phyloP scores from a whole-genome alignment of 441 rosid genomes.

The Macaranga tanarius region DNA sequence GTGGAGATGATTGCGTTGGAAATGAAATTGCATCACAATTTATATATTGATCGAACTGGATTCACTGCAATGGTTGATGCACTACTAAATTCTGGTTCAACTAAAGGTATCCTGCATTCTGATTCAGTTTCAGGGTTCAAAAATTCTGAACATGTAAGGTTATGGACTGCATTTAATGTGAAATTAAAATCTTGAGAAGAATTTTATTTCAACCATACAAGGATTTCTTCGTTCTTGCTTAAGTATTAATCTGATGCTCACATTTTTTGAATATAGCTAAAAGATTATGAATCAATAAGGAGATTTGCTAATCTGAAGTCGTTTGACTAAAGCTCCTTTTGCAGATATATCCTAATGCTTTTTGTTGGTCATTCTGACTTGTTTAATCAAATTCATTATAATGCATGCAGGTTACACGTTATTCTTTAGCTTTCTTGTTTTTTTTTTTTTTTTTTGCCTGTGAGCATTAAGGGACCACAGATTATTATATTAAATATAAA shows the following conservation, averaged over 20 bases:
- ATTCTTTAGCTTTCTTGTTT: not conserved
- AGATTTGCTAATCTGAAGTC: not conserved
- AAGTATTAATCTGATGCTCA: not conserved
- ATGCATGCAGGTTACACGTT: not conserved
- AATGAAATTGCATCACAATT: conserved; percentile 47
- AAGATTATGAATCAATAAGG: not conserved
- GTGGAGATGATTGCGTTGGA: conserved; percentile 48
- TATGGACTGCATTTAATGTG: conserved; percentile 1
- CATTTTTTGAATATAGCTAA: not conserved
- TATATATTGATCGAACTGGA: conserved; percentile 61
- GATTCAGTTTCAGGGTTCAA: conserved; percentile 18
- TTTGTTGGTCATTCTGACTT: not conserved
- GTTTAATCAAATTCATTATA: not conserved
- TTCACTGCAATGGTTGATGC: conserved; percentile 69
- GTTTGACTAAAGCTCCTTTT: not conserved
- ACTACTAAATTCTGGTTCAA: conserved; percentile 55
- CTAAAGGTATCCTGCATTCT: conserved; percentile 41
- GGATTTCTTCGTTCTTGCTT: not conserved
- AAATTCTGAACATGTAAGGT: not conserved
- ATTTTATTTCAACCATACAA: not conserved
- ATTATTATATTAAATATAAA: not conserved
- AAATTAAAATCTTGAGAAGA: not conserved
- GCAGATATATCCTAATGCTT: not conserved
- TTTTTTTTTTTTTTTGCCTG: not conserved
- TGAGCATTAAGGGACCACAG: not conserved